Evolutionary conservation across 305 asterid species (phyloP).

Genomic region (Fraxinus sp.): DNA sequence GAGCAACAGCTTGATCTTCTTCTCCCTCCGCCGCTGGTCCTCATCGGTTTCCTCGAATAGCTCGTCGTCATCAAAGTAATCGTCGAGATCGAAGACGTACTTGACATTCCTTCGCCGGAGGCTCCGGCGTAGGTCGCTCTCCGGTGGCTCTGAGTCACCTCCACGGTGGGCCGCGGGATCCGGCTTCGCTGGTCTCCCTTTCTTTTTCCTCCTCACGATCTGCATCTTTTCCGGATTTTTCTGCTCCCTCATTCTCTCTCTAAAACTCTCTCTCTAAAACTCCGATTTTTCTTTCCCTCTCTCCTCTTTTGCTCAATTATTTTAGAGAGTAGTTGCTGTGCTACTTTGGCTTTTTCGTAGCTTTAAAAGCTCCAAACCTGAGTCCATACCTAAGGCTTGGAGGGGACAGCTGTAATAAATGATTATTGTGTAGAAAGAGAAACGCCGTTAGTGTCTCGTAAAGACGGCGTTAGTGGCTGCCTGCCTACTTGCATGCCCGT

Average conservation of each 20-base stretch:
- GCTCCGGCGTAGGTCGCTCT: constrained; percentile 73
- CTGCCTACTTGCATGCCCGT: constrained; percentile 27
- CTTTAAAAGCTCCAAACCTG: constrained; percentile 21
- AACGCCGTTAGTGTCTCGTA: constrained; percentile 27
- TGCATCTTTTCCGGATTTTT: constrained; percentile 61
- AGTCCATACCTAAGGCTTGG: constrained; percentile 23
- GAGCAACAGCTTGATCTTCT: constrained; percentile 70
- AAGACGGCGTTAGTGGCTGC: constrained; percentile 30
- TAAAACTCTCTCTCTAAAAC: constrained; percentile 21
- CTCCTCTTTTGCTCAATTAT: constrained; percentile 42
- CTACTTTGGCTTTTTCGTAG: constrained; percentile 28
- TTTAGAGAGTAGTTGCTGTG: constrained; percentile 13
- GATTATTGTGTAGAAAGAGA: constrained; percentile 16
- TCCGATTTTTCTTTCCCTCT: constrained; percentile 15
- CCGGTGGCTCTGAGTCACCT: constrained; percentile 28
- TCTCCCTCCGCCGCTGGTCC: constrained; percentile 65
- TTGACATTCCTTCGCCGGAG: constrained; percentile 81
- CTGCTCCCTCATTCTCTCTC: constrained; percentile 32
- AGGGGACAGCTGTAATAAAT: constrained; percentile 7
- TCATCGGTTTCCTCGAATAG: constrained; percentile 61
- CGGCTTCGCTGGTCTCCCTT: constrained; percentile 79
- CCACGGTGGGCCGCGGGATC: constrained; percentile 49
- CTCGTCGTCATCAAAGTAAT: constrained; percentile 89
- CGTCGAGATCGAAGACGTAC: constrained; percentile 91
- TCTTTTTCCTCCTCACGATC: constrained; percentile 90